Evolutionary conservation across 176 grass and related monocot species (phyloP), one percentile per base, ranked within the genome.

Genomic region (Dendrocalamus sinicus): DNA sequence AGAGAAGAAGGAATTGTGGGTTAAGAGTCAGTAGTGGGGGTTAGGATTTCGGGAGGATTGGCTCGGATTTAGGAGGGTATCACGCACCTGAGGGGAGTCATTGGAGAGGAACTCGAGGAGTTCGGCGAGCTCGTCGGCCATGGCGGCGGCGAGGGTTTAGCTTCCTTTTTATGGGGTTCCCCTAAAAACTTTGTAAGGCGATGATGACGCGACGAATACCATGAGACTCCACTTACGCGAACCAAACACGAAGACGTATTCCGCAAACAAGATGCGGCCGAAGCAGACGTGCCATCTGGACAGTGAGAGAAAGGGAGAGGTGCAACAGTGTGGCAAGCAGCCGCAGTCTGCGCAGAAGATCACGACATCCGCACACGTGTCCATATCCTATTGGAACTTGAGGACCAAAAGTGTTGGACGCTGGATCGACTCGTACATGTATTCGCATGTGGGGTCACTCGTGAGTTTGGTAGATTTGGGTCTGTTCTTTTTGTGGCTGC

Each of bases 61-160:
- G n/a, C n/a, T n/a, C n/a, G 11, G 46, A 30, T 9, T 17, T 22
- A 73, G 83, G 30, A 67, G 71, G 62, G 19, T 22, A 22, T 9
- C 14, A 73, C 39, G 40, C 58, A 60, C 45, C 45, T 66, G 46
- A 2, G 51, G 48, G 60, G 60, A 19, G 50, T 44, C 4, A 20
- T 37, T 80, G 3, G 70, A 83, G 70, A 83, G 81, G 70, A 74
- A 83, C 0, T 62, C 81, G 70, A 83, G 43, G 68, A 98, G 96
- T n/a, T 98, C 95, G 37, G 93, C 93, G 46, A 98, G 80, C 57
- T 98, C 93, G 79, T 89, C 91, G 77, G 91, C 93, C 91, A 95
- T 98, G 84, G 67, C 65, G 15, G 70, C 8, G 72, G 53, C 16
- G 71, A 76, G 16, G 84, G 67, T 58, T 73, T 66, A 63, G 65